Base-by-base conservation (phyloP, 306 rosid genomes). In the Sesbania bispinosa region DNA sequence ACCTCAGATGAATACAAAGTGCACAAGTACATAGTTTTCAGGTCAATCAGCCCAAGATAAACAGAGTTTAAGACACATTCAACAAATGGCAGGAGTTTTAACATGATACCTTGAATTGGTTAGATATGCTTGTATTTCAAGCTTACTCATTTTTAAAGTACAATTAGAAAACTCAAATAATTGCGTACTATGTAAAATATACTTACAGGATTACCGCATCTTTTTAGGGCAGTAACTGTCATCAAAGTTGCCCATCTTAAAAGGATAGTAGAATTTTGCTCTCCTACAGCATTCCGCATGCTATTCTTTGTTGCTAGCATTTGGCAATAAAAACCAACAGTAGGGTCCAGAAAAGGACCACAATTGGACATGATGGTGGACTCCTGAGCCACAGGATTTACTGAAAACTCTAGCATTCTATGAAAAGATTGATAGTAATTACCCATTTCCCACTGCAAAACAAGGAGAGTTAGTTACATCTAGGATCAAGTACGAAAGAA, bases 401-500 rank as follows among this genome's bases (percentile, higher is more conserved):
- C 68, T 47, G 86, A 83, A 75, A 79, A 79, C 80, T 85, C 86
- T 45, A 90, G 83, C 89, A 90, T 82, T 69, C 75, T 81, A 59
- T 65, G 70, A 61, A 87, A 93, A 67, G 98, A 93, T 36, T 83
- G 88, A 75, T 72, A 81, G 86, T 88, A 83, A 69, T 90, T 88
- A 57, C 94, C 97, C 83, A 93, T 74, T 82, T 90, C 94, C 96
- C 97, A 93, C 98, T 93, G 93, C 85, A 88, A 59, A 84, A 62
- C 73, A 80, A 71, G 64, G 69, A 80, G 42, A 81, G 67, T 50
- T 60, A 41, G 65, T 48, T 11, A 81, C 62, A 82, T 68, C 70
- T 42, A 74, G 67, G 81, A 52, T 57, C 81, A 50, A 33, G 69
- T 62, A 78, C 30, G 47, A 81, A 77, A 67, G 47, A 65, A 60